Base-by-base conservation (phyloP, 2,329 filamentous ascomycete genomes). In the Aspergillus pseudoglaucus region DNA sequence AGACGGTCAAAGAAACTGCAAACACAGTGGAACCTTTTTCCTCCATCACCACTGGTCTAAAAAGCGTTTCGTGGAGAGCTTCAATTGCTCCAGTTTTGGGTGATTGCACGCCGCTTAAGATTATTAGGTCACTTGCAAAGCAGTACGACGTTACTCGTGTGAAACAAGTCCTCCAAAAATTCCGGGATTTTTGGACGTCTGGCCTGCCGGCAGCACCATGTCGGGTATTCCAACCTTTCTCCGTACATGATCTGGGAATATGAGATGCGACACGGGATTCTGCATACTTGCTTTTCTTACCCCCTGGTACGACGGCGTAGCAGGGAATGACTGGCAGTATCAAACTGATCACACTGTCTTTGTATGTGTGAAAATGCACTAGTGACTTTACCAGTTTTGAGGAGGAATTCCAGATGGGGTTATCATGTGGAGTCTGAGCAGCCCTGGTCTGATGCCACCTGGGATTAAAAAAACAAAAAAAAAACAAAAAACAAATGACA, bases 61-160 rank as follows among this genome's bases (percentile, higher is more conserved):
- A 59, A 10, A 10, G 17, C 52, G 50, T 42, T 45, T 22, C 41
- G 47, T 49, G 47, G 53, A 44, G 42, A 57, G 51, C 53, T 55
- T 47, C 50, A 49, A 52, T 42, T 57, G 37, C 53, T 51, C 47
- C 49, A 52, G 50, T 42, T 47, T 47, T 45, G 54, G 48, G 22
- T 45, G 53, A 51, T 46, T 57, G 49, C 48, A 37, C 53, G 52
- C 61, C 48, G 48, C 54, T 53, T 53, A 60, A 55, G 56, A 48
- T 53, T 55, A 65, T 59, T 57, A 60, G 56, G 58, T 56, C 57
- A 59, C 60, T 53, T 54, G 51, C 43, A 54, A 30, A 43, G 46
- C 52, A 47, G 62, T 68, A 61, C 59, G 61, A 67, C 65, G 66
- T 68, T 68, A 66, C 65, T 56, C 59, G 61, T 30, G 66, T 69